Percentiles rank a stretch among this genome's conserved stretches.
These are phyloP conservation scores for Citrullus mucosospermus DNA, from an alignment of 306 rosid species.

Conservation along the genomic window DNA sequence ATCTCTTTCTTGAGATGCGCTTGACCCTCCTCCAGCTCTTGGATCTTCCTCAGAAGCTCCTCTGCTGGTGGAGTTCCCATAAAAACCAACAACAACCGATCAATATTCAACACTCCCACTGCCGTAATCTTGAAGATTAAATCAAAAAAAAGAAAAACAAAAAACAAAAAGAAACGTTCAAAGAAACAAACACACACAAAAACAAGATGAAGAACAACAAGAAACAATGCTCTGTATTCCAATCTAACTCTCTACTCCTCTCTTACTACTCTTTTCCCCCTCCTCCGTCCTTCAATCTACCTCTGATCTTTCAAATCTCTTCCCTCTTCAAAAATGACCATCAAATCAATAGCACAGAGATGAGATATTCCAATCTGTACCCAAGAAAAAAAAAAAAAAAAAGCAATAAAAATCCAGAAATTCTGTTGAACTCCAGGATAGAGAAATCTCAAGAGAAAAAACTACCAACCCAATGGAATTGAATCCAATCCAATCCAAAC, in stretches of 20 bases:
- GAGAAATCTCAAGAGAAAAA: neutral
- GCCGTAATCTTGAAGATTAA: constrained; percentile 8
- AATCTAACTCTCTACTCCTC: neutral
- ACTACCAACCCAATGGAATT: neutral
- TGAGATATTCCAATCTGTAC: neutral
- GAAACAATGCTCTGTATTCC: neutral
- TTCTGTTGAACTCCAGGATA: neutral
- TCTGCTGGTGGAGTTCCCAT: constrained; percentile 64
- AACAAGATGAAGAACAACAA: neutral
- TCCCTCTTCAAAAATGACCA: neutral
- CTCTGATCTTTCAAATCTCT: constrained; percentile 6
- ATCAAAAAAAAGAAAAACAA: neutral
- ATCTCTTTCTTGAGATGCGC: constrained; percentile 73
- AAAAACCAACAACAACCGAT: neutral
- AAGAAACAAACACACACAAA: neutral
- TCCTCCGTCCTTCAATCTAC: neutral
- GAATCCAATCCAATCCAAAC: neutral
- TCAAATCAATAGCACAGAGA: constrained; percentile 18
- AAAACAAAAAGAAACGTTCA: constrained; percentile 6
- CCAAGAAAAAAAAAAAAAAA: neutral
- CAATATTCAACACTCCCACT: neutral
- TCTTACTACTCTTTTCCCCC: neutral
- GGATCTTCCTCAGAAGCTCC: constrained; percentile 77
- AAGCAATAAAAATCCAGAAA: neutral
- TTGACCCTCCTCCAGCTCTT: constrained; percentile 76